Evolutionary conservation across 768 basidiomycete species (phyloP).

Genomic region (Pleurotus eryngii): DNA sequence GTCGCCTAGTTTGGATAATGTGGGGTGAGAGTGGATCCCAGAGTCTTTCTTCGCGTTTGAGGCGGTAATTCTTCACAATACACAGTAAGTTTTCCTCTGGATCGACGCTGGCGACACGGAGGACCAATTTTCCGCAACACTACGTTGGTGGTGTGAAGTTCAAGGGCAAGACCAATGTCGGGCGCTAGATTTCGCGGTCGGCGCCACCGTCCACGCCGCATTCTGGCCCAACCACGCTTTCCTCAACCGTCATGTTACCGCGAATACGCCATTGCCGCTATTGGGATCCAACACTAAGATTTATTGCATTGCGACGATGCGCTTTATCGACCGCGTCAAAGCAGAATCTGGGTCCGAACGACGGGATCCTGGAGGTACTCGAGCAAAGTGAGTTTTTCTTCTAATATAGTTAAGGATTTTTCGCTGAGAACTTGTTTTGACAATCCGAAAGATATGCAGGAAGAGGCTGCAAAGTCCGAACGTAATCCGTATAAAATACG

Average conservation of each 20-base stretch:
- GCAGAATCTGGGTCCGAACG: conserved; percentile 24
- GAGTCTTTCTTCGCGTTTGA: too few relatives aligned
- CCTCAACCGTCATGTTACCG: background rate
- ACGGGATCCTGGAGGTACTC: conserved; percentile 37
- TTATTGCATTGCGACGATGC: background rate
- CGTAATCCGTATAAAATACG: conserved; percentile 48
- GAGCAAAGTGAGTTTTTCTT: conserved; percentile 32
- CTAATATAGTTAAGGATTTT: background rate
- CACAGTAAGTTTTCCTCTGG: too few relatives aligned
- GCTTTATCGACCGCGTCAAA: background rate
- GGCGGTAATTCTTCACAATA: too few relatives aligned
- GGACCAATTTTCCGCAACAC: too few relatives aligned
- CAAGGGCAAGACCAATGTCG: too few relatives aligned
- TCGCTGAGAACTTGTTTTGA: background rate
- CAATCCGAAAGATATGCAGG: conserved; percentile 33
- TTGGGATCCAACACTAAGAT: too few relatives aligned
- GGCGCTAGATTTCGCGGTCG: too few relatives aligned
- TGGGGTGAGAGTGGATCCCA: too few relatives aligned
- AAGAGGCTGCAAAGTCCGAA: conserved; percentile 32
- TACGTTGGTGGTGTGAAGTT: too few relatives aligned
- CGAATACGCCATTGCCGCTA: background rate
- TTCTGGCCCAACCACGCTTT: too few relatives aligned
- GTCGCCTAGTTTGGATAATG: background rate
- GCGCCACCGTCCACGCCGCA: too few relatives aligned
- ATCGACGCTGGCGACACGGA: background rate